Evolutionary conservation across 345 rosid species (phyloP), one percentile per base, ranked within the genome.

Genomic region (Pistacia atlantica): DNA sequence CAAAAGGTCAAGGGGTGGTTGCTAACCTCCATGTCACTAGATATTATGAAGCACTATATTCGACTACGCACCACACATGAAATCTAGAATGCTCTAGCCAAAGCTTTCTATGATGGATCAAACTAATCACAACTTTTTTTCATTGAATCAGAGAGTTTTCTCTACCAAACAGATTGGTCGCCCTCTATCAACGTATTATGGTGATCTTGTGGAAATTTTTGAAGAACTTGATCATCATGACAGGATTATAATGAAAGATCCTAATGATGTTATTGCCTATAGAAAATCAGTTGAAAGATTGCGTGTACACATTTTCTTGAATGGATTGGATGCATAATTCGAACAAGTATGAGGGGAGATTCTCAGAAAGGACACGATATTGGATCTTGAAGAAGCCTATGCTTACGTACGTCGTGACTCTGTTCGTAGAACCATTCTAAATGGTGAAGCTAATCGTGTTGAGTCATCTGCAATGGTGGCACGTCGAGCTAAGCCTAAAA

Each of bases 131-230:
- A 62, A 22, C 25, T 22, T 22, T 22, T 22, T 22, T 22, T 22
- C 25, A 22, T 22, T 22, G 25, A 22, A 22, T 22, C 25, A 22
- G 25, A 22, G 25, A 22, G 25, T 22, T 22, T 22, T 22, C 25
- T 22, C 25, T 22, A 22, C 25, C 25, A 22, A 22, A 22, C 25
- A 22, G 25, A 22, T 22, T 22, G 25, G 25, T 22, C 25, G 25
- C 25, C 25, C 25, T 22, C 25, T 22, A 22, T 22, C 25, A 22
- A 22, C 25, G 25, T 22, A 22, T 22, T 67, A 67, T 60, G 65
- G 78, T 67, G 74, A 79, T 33, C 69, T 74, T 0, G 18, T 67
- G 11, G 74, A 72, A 60, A 79, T 74, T 3, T 79, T 79, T 35
- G 54, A 73, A 49, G 70, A 79, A 16, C 65, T 66, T 0, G 55